Base-by-base conservation (phyloP, 2,329 filamentous ascomycete genomes). In the Magnaporthales sp. region DNA sequence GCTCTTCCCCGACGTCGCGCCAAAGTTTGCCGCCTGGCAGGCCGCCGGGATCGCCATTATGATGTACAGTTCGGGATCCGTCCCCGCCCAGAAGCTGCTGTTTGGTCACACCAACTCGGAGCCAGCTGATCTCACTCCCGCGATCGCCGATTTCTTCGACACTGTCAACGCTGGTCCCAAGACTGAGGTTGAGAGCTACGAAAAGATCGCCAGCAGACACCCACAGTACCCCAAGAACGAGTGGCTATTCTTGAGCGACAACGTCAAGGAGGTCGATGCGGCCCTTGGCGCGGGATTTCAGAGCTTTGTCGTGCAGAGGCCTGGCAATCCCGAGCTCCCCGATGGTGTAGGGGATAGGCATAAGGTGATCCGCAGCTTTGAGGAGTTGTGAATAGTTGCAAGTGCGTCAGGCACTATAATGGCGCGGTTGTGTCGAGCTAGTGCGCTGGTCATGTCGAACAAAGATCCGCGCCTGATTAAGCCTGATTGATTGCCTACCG, bases 171-270 rank as follows among this genome's bases (percentile, higher is more conserved):
- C 91, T 32, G 91, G 91, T 1, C 82, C 85, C 67, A 95, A 95
- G 80, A 85, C 83, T 62, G 86, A 92, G 71, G 75, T 78, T 54
- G 76, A 75, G 26, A 93, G 91, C 75, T 95, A 94, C 77, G 76
- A 78, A 70, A 86, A 80, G 71, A 93, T 93, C 70, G 80, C 84
- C 63, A 75, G 76, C 62, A 78, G 80, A 66, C 74, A 80, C 61
- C 75, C 85, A 19, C 78, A 81, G 38, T 78, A 82, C 67, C 71
- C 79, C 64, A 75, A 82, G 22, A 76, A 75, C 11, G 80, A 84
- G 67, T 91, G 91, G 80, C 80, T 92, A n/a, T 95, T 95, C 75
- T 79, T 94, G 68, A 94, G 90, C 73, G 91, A 95, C 78, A 93
- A 93, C 73, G 82, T 91, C 62, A 86, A 84, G 73, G 88, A 91